Conservation (phyloP, 2,329 filamentous ascomycete genomes). For the Podosphaera xanthii region DNA sequence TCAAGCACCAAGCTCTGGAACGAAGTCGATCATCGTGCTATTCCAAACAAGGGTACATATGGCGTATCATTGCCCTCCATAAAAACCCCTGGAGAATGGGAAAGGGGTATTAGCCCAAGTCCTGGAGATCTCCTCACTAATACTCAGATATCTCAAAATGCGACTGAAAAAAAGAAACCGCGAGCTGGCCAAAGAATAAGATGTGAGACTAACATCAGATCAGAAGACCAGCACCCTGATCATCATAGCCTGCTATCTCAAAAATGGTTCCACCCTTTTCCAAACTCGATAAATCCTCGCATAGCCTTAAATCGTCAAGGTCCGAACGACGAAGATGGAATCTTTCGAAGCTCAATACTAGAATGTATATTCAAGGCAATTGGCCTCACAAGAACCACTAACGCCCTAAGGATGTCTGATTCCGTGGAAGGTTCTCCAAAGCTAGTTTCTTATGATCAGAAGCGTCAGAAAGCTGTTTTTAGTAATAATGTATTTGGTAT, state of each 20-base stretch:
- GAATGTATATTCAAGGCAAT: constrained; percentile 93
- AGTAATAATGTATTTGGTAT: constrained; percentile 71
- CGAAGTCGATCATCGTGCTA: constrained; percentile 51
- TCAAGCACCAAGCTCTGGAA: constrained; percentile 57
- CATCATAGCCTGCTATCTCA: constrained; percentile 19
- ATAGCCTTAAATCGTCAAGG: constrained; percentile 47
- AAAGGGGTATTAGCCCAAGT: constrained; percentile 25
- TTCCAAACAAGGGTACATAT: constrained; percentile 8
- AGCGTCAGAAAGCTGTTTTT: constrained; percentile 56
- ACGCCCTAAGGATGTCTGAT: constrained; percentile 39
- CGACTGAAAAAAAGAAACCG: constrained; percentile 21
- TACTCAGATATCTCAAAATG: constrained; percentile 43
- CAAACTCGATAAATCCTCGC: constrained; percentile 24
- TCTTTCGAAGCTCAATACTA: constrained; percentile 75
- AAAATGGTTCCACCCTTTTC: constrained; percentile 31
- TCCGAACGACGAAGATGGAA: constrained; percentile 62
- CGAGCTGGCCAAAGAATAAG: constrained; percentile 3
- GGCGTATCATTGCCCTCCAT: constrained; percentile 11
- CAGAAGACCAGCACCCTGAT: constrained; percentile 14
- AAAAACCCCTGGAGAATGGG: constrained; percentile 14
- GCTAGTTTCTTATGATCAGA: constrained; percentile 63
- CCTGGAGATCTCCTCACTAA: constrained; percentile 65
- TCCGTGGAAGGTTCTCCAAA: constrained; percentile 73
- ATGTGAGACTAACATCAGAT: not conserved
- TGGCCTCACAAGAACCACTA: constrained; percentile 49